A percentile compares a stretch with the other conserved stretches of the same genome.
Conservation (phyloP, 2,329 filamentous ascomycete species). For the Exophiala sideris region DNA sequence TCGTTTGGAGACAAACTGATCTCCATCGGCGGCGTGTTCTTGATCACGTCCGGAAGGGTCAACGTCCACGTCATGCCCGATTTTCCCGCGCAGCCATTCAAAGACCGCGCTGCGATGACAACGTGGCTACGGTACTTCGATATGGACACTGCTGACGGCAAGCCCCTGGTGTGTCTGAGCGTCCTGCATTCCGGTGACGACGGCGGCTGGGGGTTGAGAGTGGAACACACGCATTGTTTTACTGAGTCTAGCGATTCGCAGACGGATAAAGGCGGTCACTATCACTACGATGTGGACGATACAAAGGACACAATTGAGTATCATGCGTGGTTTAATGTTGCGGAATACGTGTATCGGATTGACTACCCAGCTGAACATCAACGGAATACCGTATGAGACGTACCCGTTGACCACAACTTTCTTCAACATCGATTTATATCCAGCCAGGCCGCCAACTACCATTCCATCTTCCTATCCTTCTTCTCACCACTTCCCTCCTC, state of each 20-base stretch:
- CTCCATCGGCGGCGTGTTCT: constrained; percentile 43
- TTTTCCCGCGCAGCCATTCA: constrained; percentile 37
- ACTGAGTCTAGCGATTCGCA: constrained; percentile 25
- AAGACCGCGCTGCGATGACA: constrained; percentile 30
- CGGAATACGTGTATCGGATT: constrained; percentile 40
- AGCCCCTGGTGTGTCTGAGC: constrained; percentile 41
- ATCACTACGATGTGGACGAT: constrained; percentile 40
- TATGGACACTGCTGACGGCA: constrained; percentile 26
- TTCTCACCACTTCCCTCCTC: constrained; percentile 1
- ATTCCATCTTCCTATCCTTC: constrained; percentile 4
- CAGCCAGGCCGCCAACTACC: too few relatives aligned
- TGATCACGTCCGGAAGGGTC: constrained; percentile 37
- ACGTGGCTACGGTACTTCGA: constrained; percentile 42
- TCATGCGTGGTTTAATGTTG: constrained; percentile 47
- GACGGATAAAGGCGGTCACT: constrained; percentile 40
- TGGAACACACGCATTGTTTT: constrained; percentile 51
- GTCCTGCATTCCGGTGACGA: constrained; percentile 45
- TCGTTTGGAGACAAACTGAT: constrained; percentile 37
- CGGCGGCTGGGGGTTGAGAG: constrained; percentile 37
- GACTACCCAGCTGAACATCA: constrained; percentile 28
- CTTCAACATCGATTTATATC: too few relatives aligned
- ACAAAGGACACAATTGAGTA: constrained; percentile 41
- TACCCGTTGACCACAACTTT: too few relatives aligned
- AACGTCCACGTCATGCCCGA: constrained; percentile 47
- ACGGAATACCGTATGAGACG: too few relatives aligned